Evolutionary conservation across 1,284 basidiomycete genomes (phyloP), one percentile per base, ranked within the genome.

Genomic region (Microbotryum lychnidis-dioicae): DNA sequence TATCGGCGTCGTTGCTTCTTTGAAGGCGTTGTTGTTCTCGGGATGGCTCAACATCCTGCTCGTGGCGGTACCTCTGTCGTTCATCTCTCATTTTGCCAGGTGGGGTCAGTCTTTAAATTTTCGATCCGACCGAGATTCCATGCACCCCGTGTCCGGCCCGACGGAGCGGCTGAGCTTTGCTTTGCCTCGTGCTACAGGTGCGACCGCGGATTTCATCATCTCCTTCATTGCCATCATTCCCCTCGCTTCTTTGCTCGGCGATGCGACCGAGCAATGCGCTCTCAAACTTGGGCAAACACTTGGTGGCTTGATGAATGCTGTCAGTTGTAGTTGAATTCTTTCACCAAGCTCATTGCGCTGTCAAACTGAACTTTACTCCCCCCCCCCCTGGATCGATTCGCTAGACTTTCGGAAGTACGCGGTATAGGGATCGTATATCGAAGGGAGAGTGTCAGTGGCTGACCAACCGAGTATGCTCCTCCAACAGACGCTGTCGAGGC

Each of bases 141-240:
- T 9, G 37, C 37, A 31, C 7, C 31, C 31, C 31, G 8, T 31
- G 31, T 31, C 8, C 31, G 31, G 7, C 23, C 16, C 48, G 27
- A 50, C 27, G 48, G 48, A n/a, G 23, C 10, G 48, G 23, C 21
- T 29, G 48, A 23, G 0, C 16, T 50, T 31, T 52, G 74, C 75
- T 52, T 56, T 62, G 16, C 37, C 6, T 50, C 55, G 74, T 20
- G 57, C 69, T 67, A 89, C 87, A 87, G 86, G 89, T 76, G 86
- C 87, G n/a, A 85, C 82, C 10, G 79, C 87, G 49, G 83, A 87
- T n/a, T 94, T 93, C 72, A 76, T 77, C 7, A 87, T 89, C 73
- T 88, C 86, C 63, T 94, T 93, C 75, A 72, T 91, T 47, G 87
- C 89, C 8, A 91, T 94, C 69, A 80, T 93, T 58, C 90, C 90